Evolutionary conservation across 2,329 filamentous ascomycete genomes (phyloP).

Genomic region (Coniochaeta hoffmannii): DNA sequence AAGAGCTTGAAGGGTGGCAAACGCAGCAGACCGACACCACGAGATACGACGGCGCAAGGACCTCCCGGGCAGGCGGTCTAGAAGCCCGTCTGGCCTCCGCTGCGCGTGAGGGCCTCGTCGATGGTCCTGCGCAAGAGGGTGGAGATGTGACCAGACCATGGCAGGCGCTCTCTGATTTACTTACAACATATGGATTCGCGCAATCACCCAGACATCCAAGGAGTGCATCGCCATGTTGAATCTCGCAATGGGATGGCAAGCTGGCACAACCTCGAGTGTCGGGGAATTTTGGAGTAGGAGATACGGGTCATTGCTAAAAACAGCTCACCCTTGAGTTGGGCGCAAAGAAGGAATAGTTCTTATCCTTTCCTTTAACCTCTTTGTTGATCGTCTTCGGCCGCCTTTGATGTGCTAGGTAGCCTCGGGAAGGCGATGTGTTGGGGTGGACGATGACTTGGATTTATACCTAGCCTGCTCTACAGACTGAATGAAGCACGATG

Average conservation of each 20-base stretch:
- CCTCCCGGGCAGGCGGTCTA: conserved; percentile 13
- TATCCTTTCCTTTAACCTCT: neutral
- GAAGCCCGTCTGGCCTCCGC: conserved; percentile 8
- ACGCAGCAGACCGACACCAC: conserved; percentile 34
- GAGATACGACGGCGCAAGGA: conserved; percentile 13
- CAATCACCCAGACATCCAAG: neutral
- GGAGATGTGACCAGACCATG: neutral
- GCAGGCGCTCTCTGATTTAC: neutral
- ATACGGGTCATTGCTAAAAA: neutral
- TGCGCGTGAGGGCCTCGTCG: neutral
- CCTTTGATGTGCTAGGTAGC: neutral
- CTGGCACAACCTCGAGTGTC: neutral
- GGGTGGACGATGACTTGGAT: neutral
- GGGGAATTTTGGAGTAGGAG: neutral
- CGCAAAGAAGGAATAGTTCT: neutral
- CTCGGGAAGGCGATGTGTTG: neutral
- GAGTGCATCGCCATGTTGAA: neutral
- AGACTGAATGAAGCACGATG: conserved; percentile 1
- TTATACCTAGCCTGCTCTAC: neutral
- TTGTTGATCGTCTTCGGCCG: neutral
- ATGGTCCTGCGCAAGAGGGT: neutral
- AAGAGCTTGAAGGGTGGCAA: conserved; percentile 73
- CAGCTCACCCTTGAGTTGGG: neutral
- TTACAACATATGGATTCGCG: neutral
- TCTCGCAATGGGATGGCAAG: neutral